Evolutionary conservation across 106 monocot species (phyloP), one percentile per base, ranked within the genome.

Genomic region (Dendrobium huoshanense): DNA sequence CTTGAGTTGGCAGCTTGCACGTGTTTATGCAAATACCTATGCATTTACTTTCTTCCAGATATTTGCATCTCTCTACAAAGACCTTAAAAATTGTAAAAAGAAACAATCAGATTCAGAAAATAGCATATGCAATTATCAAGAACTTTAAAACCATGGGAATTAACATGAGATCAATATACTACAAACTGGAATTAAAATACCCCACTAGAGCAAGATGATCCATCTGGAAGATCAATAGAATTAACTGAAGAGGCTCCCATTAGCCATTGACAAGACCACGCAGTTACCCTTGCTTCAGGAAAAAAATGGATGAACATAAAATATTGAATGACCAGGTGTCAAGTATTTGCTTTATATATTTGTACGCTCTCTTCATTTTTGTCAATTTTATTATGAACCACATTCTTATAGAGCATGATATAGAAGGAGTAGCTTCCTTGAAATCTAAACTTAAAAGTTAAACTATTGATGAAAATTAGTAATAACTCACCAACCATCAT

Each of bases 11-110:
- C 29, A 91, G 83, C 80, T 94, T 98, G 81, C 97, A 98, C 24
- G 97, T 94, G 82, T 94, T 94, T 70, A 91, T 87, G 72, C 97
- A 98, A 48, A 98, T 85, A 59, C 97, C 97, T 18, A 94, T 81
- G 64, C 97, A 98, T 85, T 92, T 98, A 81, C 94, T 94, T 84
- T 98, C 92, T 88, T 98, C 97, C 29, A 98, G 81, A 80, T 94
- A 98, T 73, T 84, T 98, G 80, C 97, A 98, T 74, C 82, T 94
- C 79, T 98, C 94, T 29, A 98, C 89, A 81, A 92, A 87, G 3
- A 98, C 97, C 97, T 98, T 75, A 49, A 43, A 42, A 79, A 80
- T 48, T 22, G 58, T 67, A 77, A 43, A 20, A 74, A 25, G 1
- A 51, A 13, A 13, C 51, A 51, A 2, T 11, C 51, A 2, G 10